Evolutionary conservation across 2,329 filamentous ascomycete genomes (phyloP).

Genomic region (Curvularia hawaiiensis): DNA sequence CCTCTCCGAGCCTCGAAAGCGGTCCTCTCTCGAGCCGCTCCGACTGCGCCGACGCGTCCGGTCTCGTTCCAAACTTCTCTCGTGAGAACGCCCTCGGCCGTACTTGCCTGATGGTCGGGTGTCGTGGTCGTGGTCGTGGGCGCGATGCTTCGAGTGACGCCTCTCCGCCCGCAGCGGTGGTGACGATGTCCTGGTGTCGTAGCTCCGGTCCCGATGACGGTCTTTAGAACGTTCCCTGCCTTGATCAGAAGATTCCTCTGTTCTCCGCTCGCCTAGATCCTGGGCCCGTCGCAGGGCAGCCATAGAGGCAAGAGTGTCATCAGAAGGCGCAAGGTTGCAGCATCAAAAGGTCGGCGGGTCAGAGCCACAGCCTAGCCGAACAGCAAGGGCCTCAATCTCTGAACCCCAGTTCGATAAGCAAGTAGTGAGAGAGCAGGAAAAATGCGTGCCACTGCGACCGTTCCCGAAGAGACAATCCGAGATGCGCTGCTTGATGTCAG

Average conservation of each 20-base stretch:
- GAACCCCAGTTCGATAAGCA: conserved; percentile 23
- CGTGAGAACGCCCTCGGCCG: conserved; percentile 37
- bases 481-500: conserved; percentile 25
- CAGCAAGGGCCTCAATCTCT: conserved; percentile 31
- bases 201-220: conserved; percentile 32
- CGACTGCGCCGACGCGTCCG: conserved; percentile 42
- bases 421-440: conserved; percentile 18
- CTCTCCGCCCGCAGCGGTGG: conserved; percentile 44
- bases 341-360: conserved; percentile 43
- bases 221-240: conserved; percentile 37
- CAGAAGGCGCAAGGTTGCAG: conserved; percentile 42
- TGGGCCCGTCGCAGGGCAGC: conserved; percentile 50
- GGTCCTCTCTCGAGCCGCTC: conserved; percentile 39
- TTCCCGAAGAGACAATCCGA: conserved; percentile 17
- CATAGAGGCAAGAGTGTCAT: conserved; percentile 51
- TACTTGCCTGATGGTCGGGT: conserved; percentile 32
- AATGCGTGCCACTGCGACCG: conserved; percentile 18
- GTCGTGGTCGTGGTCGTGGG: conserved; percentile 39
- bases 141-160: conserved; percentile 39
- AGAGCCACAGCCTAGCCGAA: conserved; percentile 46
- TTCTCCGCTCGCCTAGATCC: conserved; percentile 52
- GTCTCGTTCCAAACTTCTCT: conserved; percentile 41
- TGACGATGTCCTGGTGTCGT: conserved; percentile 43
- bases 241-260: conserved; percentile 46
- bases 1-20: conserved; percentile 45